Evolutionary conservation across 2,329 filamentous ascomycete genomes (phyloP).

Genomic region (Endocalyx cinctus): DNA sequence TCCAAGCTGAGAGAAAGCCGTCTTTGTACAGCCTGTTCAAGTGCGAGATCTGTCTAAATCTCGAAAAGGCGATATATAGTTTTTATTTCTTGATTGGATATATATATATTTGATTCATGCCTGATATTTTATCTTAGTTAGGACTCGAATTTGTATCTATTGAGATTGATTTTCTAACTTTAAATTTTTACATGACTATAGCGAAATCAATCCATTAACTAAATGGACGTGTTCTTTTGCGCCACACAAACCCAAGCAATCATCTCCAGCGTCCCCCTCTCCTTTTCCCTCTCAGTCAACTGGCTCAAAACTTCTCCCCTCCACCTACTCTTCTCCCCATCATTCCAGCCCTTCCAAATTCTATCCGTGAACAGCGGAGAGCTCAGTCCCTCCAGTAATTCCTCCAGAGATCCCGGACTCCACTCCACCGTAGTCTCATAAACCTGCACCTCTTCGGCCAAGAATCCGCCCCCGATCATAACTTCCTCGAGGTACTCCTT

Average conservation of each 20-base stretch:
- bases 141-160: no score
- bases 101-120: no score
- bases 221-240: conserved; percentile 7
- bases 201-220: no score
- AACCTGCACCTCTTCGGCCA: conserved; percentile 7
- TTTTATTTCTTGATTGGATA: no score
- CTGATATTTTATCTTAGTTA: no score
- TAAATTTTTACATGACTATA: no score
- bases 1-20: no score
- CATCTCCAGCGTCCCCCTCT: conserved; percentile 14
- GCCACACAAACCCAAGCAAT: conserved; percentile 18
- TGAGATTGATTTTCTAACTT: no score
- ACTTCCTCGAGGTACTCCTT: conserved; percentile 15
- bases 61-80: no score
- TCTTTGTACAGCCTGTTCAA: no score
- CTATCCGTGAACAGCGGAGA: conserved; percentile 18
- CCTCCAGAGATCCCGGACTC: conserved; percentile 10
- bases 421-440: conserved; percentile 12
- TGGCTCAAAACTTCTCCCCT: conserved; percentile 15
- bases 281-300: conserved; percentile 14
- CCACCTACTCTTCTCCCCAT: conserved; percentile 17
- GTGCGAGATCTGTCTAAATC: no score
- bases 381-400: conserved; percentile 9
- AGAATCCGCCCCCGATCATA: conserved; percentile 16
- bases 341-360: conserved; percentile 17